Conservation (phyloP, 208 protist genomes). For the Leishmania mexicana region DNA sequence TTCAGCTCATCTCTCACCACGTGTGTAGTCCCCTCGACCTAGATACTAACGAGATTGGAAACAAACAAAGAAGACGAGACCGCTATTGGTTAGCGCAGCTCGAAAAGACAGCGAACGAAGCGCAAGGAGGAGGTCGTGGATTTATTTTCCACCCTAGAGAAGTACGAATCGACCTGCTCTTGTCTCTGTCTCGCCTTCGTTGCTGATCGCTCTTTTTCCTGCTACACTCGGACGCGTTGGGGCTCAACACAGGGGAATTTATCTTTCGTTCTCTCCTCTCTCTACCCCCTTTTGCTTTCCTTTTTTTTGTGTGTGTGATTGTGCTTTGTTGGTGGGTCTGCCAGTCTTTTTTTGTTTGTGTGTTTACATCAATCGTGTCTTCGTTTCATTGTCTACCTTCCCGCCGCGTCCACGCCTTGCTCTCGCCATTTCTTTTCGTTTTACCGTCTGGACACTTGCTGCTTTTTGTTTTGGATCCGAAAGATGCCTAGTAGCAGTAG, state of each 20-base stretch:
- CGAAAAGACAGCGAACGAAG: neutral
- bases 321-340: neutral
- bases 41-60: too few relatives aligned
- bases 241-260: neutral
- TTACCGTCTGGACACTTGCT: neutral
- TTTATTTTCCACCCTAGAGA: neutral
- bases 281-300: too few relatives aligned
- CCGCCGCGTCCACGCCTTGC: too few relatives aligned
- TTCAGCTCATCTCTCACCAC: neutral
- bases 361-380: neutral
- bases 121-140: too few relatives aligned
- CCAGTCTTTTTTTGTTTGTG: neutral
- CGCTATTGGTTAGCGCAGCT: neutral
- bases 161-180: neutral
- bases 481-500: neutral
- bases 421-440: neutral
- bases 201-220: neutral
- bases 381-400: too few relatives aligned
- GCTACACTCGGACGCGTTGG: neutral
- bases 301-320: neutral
- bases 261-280: neutral
- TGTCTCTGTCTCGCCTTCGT: neutral
- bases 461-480: neutral
- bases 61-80: neutral
- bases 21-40: neutral